Evolutionary conservation across 805 yeast genomes (phyloP), one percentile per base, ranked within the genome.

Genomic region (Candida ficus): DNA sequence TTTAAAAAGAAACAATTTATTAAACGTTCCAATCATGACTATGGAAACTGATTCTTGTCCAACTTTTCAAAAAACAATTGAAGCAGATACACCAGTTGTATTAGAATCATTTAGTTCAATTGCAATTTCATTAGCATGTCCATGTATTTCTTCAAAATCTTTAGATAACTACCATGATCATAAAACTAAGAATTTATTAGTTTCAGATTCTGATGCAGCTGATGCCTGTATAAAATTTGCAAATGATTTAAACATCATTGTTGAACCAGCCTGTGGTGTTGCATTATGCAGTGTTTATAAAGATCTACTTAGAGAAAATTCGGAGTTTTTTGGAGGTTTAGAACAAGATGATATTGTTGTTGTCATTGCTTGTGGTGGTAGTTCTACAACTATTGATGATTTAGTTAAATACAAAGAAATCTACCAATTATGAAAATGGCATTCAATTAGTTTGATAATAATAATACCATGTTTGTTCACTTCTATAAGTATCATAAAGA

Each of bases 211-310:
- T 3, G 78, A 79, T 30, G 80, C 85, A 0, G 68, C 80, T 0
- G 57, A 58, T 13, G 76, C 82, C 1, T 69, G 80, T 37, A 51
- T 76, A 20, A 63, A 58, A 32, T 78, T 71, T 49, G 73, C 78
- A 7, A 53, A 65, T 3, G 77, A 76, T 42, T 76, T 67, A 46
- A 72, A 73, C 41, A 62, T 65, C 35, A 60, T 76, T 19, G 74
- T 79, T 0, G 88, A 82, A 55, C 87, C 87, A 0, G 88, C 88
- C 1, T 82, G 88, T 57, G 87, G 87, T 4, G 84, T 84, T 2
- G 76, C 86, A 0, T 56, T 82, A 22, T 71, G 80, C 18, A 66
- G 78, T 14, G 71, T 69, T 13, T 73, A 70, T 49, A 54, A 68
- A 34, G 58, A 54, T 5, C 40, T 61, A 18, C 43, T 71, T 28